Percentiles rank a stretch among this genome's conserved stretches.
Evolutionary conservation across 768 basidiomycete species (phyloP).

Genomic region (Mycena capillaripes): DNA sequence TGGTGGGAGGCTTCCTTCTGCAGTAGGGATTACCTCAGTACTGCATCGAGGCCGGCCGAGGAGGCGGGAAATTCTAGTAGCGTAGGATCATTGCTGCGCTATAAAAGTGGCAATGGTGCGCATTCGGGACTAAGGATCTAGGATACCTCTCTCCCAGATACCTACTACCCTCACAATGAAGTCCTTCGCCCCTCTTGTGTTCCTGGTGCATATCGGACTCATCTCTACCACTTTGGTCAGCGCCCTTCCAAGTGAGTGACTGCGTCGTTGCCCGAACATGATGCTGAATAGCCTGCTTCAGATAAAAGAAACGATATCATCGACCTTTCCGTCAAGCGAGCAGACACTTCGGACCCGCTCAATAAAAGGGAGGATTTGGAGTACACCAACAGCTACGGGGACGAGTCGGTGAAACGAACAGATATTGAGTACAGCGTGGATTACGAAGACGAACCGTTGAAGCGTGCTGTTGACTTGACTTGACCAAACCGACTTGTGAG

Average conservation of each 20-base stretch:
- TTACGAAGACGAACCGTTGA: background rate
- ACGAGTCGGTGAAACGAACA: background rate
- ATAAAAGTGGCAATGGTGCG: background rate
- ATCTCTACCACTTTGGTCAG: background rate
- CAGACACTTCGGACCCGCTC: background rate
- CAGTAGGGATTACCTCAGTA: background rate
- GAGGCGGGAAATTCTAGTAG: background rate
- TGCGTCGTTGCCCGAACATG: background rate
- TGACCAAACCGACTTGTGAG: background rate
- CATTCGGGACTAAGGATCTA: background rate
- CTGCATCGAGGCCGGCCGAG: background rate
- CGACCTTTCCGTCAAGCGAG: background rate
- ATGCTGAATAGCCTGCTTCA: background rate
- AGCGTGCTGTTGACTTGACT: background rate
- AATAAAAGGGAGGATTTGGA: background rate
- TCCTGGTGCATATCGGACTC: background rate
- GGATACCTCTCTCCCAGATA: background rate
- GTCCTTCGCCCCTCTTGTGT: background rate
- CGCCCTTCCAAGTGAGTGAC: background rate
- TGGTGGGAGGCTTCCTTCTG: background rate
- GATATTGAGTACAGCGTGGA: background rate
- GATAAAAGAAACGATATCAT: background rate
- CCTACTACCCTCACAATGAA: constrained; percentile 2
- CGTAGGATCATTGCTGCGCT: background rate
- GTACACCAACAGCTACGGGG: no score